Evolutionary conservation across 331 rosid genomes (phyloP).

Genomic region (Phaseolus coccineus): DNA sequence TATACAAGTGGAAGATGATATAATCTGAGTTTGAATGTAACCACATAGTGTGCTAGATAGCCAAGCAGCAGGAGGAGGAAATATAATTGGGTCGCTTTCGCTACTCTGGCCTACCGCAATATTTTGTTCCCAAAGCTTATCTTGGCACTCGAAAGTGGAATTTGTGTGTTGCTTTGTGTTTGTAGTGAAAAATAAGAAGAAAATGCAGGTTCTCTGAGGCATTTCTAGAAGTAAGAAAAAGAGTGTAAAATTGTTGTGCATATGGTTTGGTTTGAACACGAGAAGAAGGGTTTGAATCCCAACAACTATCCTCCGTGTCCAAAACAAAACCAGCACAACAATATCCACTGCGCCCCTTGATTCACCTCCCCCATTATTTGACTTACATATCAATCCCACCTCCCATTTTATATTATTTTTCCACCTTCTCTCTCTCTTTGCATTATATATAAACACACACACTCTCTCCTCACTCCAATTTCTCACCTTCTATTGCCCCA

Average conservation of each 20-base stretch:
- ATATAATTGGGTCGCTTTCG: slow-evolving; percentile 32
- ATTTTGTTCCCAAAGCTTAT: neutral
- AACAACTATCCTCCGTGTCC: slow-evolving; percentile 46
- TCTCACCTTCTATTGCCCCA: slow-evolving; percentile 13
- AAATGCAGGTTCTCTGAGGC: slow-evolving; percentile 15
- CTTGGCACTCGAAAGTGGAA: slow-evolving; percentile 27
- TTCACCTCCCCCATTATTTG: slow-evolving; percentile 40
- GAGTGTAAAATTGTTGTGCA: too few species aligned
- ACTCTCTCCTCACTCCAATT: slow-evolving; percentile 28
- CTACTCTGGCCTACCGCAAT: slow-evolving; percentile 7
- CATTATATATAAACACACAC: slow-evolving; percentile 4
- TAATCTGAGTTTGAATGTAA: neutral
- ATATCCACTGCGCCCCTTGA: slow-evolving; percentile 69
- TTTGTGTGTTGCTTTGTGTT: neutral
- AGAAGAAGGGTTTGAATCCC: slow-evolving; percentile 30
- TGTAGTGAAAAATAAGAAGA: neutral
- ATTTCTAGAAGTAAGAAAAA: slow-evolving; percentile 6
- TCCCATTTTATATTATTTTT: neutral
- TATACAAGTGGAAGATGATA: neutral
- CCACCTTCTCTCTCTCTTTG: neutral
- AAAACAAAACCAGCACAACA: slow-evolving; percentile 8
- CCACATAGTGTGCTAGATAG: slow-evolving; percentile 1
- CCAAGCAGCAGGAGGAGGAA: neutral
- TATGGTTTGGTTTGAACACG: neutral
- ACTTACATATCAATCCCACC: slow-evolving; percentile 27